phyloP scores from a whole-genome alignment of 345 rosid species.

The Pistacia atlantica region DNA sequence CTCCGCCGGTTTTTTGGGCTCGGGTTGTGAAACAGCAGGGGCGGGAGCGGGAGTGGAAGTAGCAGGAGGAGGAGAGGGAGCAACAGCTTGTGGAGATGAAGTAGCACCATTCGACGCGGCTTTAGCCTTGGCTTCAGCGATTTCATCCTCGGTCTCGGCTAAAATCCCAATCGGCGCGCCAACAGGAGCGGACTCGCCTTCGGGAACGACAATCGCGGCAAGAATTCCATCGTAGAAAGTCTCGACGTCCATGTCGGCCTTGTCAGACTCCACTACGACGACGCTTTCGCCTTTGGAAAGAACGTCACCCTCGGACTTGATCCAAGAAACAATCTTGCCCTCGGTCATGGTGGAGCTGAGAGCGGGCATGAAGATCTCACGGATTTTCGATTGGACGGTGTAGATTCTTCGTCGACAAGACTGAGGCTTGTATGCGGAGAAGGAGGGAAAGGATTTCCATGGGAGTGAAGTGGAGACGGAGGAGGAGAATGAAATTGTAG shows the following conservation, averaged over 20 bases:
- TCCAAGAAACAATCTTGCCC: constrained; percentile 97
- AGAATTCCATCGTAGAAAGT: constrained; percentile 93
- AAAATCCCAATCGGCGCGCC: constrained; percentile 84
- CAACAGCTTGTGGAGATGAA: constrained; percentile 32
- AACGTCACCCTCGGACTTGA: constrained; percentile 89
- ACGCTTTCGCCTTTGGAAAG: constrained; percentile 93
- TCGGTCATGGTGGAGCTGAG: constrained; percentile 99
- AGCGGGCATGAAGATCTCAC: constrained; percentile 99
- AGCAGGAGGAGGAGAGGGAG: constrained; percentile 56
- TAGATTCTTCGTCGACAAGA: constrained; percentile 26
- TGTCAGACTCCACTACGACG: constrained; percentile 95
- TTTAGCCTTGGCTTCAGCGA: constrained; percentile 80
- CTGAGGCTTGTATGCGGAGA: constrained; percentile 26
- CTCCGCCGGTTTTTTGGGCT: constrained; percentile 21
- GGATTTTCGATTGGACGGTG: constrained; percentile 73
- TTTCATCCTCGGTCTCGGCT: constrained; percentile 87
- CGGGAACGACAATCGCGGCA: constrained; percentile 92
- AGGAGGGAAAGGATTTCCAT: constrained; percentile 33
- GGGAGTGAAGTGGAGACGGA: constrained; percentile 39
- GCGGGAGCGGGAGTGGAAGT: constrained; percentile 51
- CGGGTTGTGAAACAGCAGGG: constrained; percentile 40
- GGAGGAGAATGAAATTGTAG: constrained; percentile 36
- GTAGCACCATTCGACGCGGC: constrained; percentile 51
- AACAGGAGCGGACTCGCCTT: constrained; percentile 87
- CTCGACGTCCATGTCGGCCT: constrained; percentile 98